Base-by-base conservation (phyloP, 2,329 filamentous ascomycete species). In the Lasiodiplodia citricola region DNA sequence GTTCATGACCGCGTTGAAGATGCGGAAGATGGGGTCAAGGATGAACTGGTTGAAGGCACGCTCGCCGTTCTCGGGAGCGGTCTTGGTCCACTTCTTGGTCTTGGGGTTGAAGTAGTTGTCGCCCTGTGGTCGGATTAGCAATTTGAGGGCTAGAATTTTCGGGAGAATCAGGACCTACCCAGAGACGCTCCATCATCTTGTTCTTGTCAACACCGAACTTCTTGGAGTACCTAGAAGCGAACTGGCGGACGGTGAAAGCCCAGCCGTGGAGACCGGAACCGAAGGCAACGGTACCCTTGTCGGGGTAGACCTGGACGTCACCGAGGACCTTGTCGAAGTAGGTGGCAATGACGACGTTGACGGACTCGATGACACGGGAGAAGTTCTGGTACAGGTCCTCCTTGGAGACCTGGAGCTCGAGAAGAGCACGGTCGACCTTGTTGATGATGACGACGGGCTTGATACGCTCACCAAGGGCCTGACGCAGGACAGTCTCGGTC, bases 121-220 rank as follows among this genome's bases (percentile, higher is more conserved):
- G 76, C 96, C 96, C 86, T 87, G 66, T 13, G 71, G 21, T 69
- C 65, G 57, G 31, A 68, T 72, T 18, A 72, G 72, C 78, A 71
- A 79, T 72, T 64, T 37, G 38, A 10, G n/a, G 2, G 54, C 44
- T 37, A 25, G 13, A 23, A 18, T 25, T 14, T 47, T 14, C 38
- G 7, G 23, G 4, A 28, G 38, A 28, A 21, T 47, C n/a, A 21
- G 1, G 71, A 79, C 89, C 83, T 85, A 93, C 91, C 96, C 96
- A 99, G 77, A 99, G 93, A 91, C 96, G 94, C 88, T 97, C 93
- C 92, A 98, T 97, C 96, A 99, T 97, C 93, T 98, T 98, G 87
- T 91, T 92, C 85, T 94, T 94, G 91, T 99, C 95, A 78, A 99
- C 96, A 92, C 96, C 96, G 80, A 99, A 99, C 87, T 99, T 99